phyloP scores from a whole-genome alignment of 2,329 filamentous ascomycete genomes.

The Microdochium nivale region DNA sequence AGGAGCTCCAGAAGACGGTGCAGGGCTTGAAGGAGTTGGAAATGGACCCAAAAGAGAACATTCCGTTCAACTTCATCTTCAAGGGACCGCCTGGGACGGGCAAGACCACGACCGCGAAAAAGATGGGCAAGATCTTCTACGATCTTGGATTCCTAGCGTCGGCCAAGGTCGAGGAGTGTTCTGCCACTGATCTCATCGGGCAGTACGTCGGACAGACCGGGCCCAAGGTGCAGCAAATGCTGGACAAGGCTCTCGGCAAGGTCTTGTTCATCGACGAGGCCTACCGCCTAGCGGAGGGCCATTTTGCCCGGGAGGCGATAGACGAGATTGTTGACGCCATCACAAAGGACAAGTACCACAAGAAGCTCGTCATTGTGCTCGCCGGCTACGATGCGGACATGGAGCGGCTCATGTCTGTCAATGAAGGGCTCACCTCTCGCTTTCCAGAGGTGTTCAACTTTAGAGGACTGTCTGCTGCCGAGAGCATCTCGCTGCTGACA shows the following conservation, averaged over 20 bases:
- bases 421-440: conserved; percentile 40
- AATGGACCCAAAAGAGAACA: conserved; percentile 45
- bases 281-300: neutral
- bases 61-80: conserved; percentile 64
- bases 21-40: conserved; percentile 39
- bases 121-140: conserved; percentile 69
- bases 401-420: conserved; percentile 38
- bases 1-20: conserved; percentile 44
- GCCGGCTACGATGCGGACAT: conserved; percentile 47
- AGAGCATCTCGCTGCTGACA: conserved; percentile 10
- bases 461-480: conserved; percentile 11
- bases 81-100: conserved; percentile 59
- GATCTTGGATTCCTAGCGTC: conserved; percentile 60
- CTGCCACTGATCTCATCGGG: conserved; percentile 60
- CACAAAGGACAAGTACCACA: conserved; percentile 30
- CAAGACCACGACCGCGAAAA: conserved; percentile 64
- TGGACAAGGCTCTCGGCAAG: conserved; percentile 40
- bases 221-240: conserved; percentile 50
- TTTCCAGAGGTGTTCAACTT: conserved; percentile 22
- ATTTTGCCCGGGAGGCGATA: conserved; percentile 16
- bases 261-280: conserved; percentile 13
- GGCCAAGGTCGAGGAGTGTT: conserved; percentile 54
- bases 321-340: conserved; percentile 10
- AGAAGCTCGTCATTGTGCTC: conserved; percentile 42
- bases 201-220: conserved; percentile 63